Percentiles rank a stretch among this genome's conserved stretches.
These are phyloP conservation scores for Dactylis glomerata DNA, from an alignment of 176 grass and related monocot genomes.

Conservation along the genomic window DNA sequence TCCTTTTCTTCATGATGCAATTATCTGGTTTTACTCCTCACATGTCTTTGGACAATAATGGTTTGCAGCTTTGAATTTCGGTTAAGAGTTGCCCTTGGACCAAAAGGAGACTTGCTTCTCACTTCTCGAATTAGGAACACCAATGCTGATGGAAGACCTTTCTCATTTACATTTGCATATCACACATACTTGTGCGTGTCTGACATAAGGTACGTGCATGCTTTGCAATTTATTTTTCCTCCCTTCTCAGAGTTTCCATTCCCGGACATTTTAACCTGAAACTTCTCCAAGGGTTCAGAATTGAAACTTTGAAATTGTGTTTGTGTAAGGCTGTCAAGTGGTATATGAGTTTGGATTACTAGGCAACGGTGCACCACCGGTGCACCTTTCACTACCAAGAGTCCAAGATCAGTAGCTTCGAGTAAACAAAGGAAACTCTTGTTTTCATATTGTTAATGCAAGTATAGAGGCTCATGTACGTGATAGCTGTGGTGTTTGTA, in stretches of 20 bases:
- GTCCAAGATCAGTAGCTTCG: not conserved
- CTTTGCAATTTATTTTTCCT: constrained; percentile 16
- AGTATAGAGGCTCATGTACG: not conserved
- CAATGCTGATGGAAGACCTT: constrained; percentile 64
- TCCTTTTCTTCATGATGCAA: constrained; percentile 11
- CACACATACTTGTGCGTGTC: constrained; percentile 82
- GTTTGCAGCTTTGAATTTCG: constrained; percentile 66
- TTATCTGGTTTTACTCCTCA: not conserved
- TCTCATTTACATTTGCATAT: constrained; percentile 90
- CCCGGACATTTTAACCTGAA: not conserved
- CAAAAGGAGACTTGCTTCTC: constrained; percentile 68
- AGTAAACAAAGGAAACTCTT: not conserved
- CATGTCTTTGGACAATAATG: constrained; percentile 7
- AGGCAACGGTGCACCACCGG: not conserved
- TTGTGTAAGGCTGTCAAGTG: constrained; percentile 10
- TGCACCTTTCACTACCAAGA: not conserved
- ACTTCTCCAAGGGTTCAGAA: constrained; percentile 9
- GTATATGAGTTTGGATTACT: constrained; percentile 1
- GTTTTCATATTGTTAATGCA: constrained; percentile 21
- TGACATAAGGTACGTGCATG: constrained; percentile 42
- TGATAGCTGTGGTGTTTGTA: not conserved
- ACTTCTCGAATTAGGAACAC: constrained; percentile 87
- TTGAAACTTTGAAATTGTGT: not conserved
- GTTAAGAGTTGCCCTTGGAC: constrained; percentile 77
- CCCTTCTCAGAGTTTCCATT: not conserved